A percentile compares a stretch with the other conserved stretches of the same genome.
Evolutionary conservation across 305 asterid genomes (phyloP).

Genomic region (Solanum hybrid): DNA sequence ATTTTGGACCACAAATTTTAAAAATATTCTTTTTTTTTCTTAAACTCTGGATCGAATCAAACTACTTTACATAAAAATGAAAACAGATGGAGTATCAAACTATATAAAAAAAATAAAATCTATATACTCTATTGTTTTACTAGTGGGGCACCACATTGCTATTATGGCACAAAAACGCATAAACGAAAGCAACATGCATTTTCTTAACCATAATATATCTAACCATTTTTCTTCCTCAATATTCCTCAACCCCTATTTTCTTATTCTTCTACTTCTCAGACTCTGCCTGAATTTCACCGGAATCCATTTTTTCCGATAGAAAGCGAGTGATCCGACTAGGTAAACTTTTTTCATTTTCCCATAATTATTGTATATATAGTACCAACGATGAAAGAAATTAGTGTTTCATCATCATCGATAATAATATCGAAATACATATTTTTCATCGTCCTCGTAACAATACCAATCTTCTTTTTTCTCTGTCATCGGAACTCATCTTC

Average conservation of each 20-base stretch:
- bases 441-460: conserved; percentile 21
- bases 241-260: not conserved
- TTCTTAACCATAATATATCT: not conserved
- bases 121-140: not conserved
- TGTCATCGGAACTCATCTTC: conserved; percentile 11
- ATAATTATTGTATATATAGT: not conserved
- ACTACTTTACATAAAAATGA: no score
- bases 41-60: no score
- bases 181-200: not conserved
- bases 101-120: no score
- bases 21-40: rapidly evolving
- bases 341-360: not conserved
- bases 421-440: conserved; percentile 13
- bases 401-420: not conserved
- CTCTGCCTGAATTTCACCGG: not conserved
- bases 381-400: conserved; percentile 11
- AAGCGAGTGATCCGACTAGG: not conserved
- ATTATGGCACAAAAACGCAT: not conserved
- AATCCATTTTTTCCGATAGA: not conserved
- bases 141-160: not conserved
- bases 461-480: conserved; percentile 22
- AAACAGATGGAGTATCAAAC: not conserved
- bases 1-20: no score
- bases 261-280: not conserved
- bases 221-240: not conserved